Base-by-base conservation (phyloP, 208 protist species). In the Acanthamoeba castellanii region DNA sequence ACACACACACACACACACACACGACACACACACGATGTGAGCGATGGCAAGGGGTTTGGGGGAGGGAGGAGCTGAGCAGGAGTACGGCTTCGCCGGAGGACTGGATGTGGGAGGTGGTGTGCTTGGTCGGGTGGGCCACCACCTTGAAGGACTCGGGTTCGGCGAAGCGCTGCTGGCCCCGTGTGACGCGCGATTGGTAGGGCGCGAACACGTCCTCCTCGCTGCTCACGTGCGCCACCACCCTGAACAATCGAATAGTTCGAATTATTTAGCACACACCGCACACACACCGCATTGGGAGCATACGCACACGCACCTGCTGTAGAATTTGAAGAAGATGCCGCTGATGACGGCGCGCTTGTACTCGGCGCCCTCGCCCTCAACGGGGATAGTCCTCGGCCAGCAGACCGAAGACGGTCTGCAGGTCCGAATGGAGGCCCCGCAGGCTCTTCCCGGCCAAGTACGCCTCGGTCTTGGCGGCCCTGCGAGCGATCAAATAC, bases 151-250 rank as follows among this genome's bases (percentile, higher is more conserved):
- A 64, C 59, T 64, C 59, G 59, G 59, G 59, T 16, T 16, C 59
- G 18, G 59, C 59, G 59, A 64, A 64, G 59, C 59, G 59, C 59
- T 64, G 59, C 59, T 64, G 9, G 59, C 59, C 59, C 20, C 59
- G 59, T 16, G 59, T 64, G 59, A 78, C 20, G 70, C 70, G 70
- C 27, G 37, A 47, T 9, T 84, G 88, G 74, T 90, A 78, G 74
- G 92, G 97, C 18, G 98, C 97, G 59, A 98, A 98, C 27, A 97
- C 97, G 20, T 98, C 97, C 70, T 78, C 59, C 22, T 64, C 59
- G 59, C 59, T 64, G 59, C 59, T 64, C 59, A 64, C 59, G 59
- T 64, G 59, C 20, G 59, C 59, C 59, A 64, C 59, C 59, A 64
- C 59, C 20, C 47, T 52, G 47, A 52, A 14, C 47, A 52, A n/a